Evolutionary conservation across 768 basidiomycete species (phyloP).

Genomic region (Cystofilobasidium ferigula): DNA sequence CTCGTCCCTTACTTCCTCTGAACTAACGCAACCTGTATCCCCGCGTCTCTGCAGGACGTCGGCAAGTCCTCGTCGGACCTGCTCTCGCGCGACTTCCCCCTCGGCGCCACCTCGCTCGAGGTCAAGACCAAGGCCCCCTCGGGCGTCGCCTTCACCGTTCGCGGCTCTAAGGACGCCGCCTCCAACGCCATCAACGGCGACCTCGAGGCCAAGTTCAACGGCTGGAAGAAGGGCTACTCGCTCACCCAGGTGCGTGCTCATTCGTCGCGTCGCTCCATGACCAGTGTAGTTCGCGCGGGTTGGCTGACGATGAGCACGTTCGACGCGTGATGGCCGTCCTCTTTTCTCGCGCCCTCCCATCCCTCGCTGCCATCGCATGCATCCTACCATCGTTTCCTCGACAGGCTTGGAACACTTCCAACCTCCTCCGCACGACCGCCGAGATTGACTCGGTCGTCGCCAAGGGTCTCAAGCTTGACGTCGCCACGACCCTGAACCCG

Average conservation of each 20-base stretch:
- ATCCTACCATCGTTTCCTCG: too few species aligned
- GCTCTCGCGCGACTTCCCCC: slow-evolving; percentile 81
- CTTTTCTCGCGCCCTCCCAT: neutral
- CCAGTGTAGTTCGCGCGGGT: neutral
- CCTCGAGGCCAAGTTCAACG: slow-evolving; percentile 86
- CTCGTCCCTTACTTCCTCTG: neutral
- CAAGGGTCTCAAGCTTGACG: slow-evolving; percentile 91
- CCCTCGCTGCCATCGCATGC: too few species aligned
- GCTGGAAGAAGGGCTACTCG: slow-evolving; percentile 83
- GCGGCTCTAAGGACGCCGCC: slow-evolving; percentile 68
- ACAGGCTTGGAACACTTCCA: slow-evolving; percentile 87
- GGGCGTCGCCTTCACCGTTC: slow-evolving; percentile 83
- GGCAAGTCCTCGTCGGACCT: slow-evolving; percentile 97
- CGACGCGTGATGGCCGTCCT: neutral
- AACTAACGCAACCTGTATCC: neutral
- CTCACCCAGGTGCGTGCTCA: slow-evolving; percentile 51
- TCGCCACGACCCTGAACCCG: slow-evolving; percentile 69
- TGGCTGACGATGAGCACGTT: too few species aligned
- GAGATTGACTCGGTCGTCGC: slow-evolving; percentile 97
- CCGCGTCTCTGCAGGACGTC: slow-evolving; percentile 12
- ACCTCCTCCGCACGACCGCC: slow-evolving; percentile 77
- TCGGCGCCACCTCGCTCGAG: slow-evolving; percentile 46
- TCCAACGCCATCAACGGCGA: slow-evolving; percentile 67
- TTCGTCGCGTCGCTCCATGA: neutral
- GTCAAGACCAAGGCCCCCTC: slow-evolving; percentile 73